A percentile compares a stretch with the other conserved stretches of the same genome.
Conservation (phyloP, 352 stramenopile genomes). For the Globisporangium viniferum region DNA sequence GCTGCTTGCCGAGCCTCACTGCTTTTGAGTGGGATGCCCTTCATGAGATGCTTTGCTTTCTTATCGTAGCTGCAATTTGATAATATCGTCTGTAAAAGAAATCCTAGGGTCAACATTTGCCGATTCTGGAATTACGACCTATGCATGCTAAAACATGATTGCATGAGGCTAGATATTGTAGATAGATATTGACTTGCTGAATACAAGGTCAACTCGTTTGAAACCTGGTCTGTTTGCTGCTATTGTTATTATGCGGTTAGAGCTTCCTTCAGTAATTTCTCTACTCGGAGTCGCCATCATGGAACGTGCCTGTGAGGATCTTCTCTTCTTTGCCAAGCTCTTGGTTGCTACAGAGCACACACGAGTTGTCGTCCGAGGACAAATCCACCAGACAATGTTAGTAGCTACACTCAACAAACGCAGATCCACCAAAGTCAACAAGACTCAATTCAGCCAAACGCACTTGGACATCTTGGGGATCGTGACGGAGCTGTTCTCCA, state of each 20-base stretch:
- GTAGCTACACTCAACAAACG: neutral
- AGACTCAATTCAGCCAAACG: conserved; percentile 5
- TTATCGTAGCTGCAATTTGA: neutral
- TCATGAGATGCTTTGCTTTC: neutral
- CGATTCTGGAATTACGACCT: too few relatives aligned
- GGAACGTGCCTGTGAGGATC: conserved; percentile 57
- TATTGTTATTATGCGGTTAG: neutral
- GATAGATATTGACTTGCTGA: neutral
- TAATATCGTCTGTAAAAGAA: neutral
- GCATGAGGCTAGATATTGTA: too few relatives aligned
- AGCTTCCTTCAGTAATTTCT: neutral
- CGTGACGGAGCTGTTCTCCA: conserved; percentile 31
- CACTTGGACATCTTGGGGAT: conserved; percentile 43
- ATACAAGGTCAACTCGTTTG: neutral
- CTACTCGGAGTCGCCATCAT: conserved; percentile 63
- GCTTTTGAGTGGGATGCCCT: neutral
- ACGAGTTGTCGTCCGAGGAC: neutral
- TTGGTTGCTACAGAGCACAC: conserved; percentile 22
- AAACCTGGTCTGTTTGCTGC: too few relatives aligned
- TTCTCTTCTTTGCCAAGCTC: conserved; percentile 63
- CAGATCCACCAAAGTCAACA: too few relatives aligned
- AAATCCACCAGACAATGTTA: neutral
- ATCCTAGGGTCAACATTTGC: neutral
- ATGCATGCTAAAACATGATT: too few relatives aligned
- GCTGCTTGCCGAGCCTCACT: neutral